Evolutionary conservation across 2,329 filamentous ascomycete species (phyloP).

Genomic region (Sordariomycetes sp.): DNA sequence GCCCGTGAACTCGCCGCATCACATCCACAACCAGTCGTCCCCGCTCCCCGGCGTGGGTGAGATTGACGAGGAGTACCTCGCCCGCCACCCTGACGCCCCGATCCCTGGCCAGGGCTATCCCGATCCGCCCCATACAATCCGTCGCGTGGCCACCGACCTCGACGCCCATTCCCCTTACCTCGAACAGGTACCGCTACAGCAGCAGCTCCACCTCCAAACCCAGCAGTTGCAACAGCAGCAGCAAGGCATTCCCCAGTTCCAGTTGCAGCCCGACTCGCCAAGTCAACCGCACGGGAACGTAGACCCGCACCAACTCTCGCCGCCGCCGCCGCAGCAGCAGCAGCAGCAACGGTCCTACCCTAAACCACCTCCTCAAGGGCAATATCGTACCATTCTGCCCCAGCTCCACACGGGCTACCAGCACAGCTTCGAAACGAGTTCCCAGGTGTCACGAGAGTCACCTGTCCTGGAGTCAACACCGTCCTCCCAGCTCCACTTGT

Average conservation of each 20-base stretch:
- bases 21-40: conserved; percentile 27
- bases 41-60: conserved; percentile 33
- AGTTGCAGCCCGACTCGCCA: conserved; percentile 4
- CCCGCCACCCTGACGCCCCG: conserved; percentile 14
- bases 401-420: conserved; percentile 9
- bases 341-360: conserved; percentile 16
- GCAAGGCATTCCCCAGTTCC: conserved; percentile 11
- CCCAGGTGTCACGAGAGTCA: conserved; percentile 53
- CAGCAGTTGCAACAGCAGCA: conserved; percentile 15
- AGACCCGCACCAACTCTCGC: conserved; percentile 20
- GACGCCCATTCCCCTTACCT: conserved; percentile 17
- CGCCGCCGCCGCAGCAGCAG: conserved; percentile 13
- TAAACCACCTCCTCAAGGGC: conserved; percentile 14
- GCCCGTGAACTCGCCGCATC: conserved; percentile 1
- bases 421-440: conserved; percentile 48
- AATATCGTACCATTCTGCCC: conserved; percentile 1
- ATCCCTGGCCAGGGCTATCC: conserved; percentile 36
- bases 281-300: too few relatives aligned
- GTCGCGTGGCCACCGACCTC: conserved; percentile 33
- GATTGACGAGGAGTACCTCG: conserved; percentile 19
- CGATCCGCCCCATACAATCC: conserved; percentile 31
- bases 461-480: conserved; percentile 37
- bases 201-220: conserved; percentile 6
- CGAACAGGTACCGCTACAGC: background rate
- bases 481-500: conserved; percentile 24